Percentiles rank a stretch among this genome's conserved stretches.
phyloP scores from a whole-genome alignment of 306 rosid species.

The Gastrolobium villosum region DNA sequence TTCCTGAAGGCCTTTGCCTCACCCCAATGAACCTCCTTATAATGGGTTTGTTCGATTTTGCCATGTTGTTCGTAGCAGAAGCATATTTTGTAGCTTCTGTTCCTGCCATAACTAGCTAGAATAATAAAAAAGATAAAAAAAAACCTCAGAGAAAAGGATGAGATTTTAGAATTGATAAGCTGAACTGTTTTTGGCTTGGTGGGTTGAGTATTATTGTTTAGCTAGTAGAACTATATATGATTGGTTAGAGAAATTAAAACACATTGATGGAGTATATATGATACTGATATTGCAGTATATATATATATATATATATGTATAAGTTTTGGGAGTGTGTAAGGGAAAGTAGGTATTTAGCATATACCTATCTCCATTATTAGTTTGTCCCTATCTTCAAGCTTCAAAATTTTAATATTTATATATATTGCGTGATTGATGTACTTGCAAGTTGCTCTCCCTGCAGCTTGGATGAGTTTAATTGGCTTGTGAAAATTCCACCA shows the following conservation, averaged over 20 bases:
- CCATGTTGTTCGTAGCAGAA: constrained; percentile 34
- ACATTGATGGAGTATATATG: constrained; percentile 18
- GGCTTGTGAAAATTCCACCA: constrained; percentile 30
- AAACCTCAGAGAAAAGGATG: neutral
- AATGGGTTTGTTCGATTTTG: constrained; percentile 50
- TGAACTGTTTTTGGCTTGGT: neutral
- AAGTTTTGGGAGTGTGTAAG: constrained; percentile 46
- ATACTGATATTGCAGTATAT: constrained; percentile 48
- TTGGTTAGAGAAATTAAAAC: constrained; percentile 37
- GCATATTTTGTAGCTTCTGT: constrained; percentile 60
- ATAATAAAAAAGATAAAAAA: neutral
- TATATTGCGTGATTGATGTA: constrained; percentile 46
- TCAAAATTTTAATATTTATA: constrained; percentile 38
- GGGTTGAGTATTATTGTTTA: constrained; percentile 25
- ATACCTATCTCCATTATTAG: constrained; percentile 52
- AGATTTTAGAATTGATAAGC: constrained; percentile 31
- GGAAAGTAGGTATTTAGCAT: constrained; percentile 33
- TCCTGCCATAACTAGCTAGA: constrained; percentile 61
- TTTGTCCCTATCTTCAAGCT: constrained; percentile 49
- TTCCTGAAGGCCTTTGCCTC: constrained; percentile 87
- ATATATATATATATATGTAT: constrained; percentile 49
- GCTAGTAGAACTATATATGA: constrained; percentile 20
- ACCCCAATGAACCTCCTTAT: constrained; percentile 80
- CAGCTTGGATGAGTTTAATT: constrained; percentile 40
- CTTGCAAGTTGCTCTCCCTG: constrained; percentile 52